These are phyloP conservation scores for Zizania palustris DNA, from an alignment of 202 grass and related monocot species.

Conservation along the genomic window DNA sequence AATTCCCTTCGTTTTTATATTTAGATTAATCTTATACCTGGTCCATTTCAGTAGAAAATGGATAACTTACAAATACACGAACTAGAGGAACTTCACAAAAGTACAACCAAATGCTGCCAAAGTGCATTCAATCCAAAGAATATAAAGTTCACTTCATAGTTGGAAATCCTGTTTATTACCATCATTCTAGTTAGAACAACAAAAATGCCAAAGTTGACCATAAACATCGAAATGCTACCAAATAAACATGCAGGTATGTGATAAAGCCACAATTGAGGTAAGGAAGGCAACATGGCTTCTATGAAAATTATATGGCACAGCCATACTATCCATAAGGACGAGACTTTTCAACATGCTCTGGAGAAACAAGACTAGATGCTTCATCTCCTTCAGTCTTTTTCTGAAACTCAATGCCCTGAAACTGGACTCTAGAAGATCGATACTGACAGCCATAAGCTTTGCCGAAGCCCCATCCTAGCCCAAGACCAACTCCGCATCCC, in stretches of 20 bases:
- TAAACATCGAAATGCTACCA: no score
- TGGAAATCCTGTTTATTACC: slow-evolving; percentile 18
- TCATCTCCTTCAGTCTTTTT: slow-evolving; percentile 58
- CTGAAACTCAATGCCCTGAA: slow-evolving; percentile 83
- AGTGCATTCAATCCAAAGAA: slow-evolving; percentile 6
- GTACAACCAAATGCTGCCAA: slow-evolving; percentile 7
- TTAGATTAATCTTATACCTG: background rate
- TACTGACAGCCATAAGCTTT: slow-evolving; percentile 89
- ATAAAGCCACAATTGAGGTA: no score
- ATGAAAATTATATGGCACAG: slow-evolving; percentile 5
- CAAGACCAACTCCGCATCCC: slow-evolving; percentile 86
- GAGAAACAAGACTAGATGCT: slow-evolving; percentile 34
- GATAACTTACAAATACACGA: background rate
- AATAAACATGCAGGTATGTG: no score
- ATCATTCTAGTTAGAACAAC: slow-evolving; percentile 4
- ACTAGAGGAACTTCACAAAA: slow-evolving; percentile 27
- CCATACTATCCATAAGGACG: slow-evolving; percentile 54
- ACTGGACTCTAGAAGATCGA: slow-evolving; percentile 78
- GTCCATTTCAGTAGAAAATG: background rate
- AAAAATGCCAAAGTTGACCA: no score
- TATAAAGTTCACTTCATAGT: slow-evolving; percentile 8
- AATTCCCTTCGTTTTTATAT: background rate
- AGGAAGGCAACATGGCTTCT: background rate
- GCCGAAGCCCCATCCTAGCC: slow-evolving; percentile 90
- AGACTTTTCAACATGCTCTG: slow-evolving; percentile 50